phyloP scores from a whole-genome alignment of 176 grass and related monocot species.

The Canna indica region DNA sequence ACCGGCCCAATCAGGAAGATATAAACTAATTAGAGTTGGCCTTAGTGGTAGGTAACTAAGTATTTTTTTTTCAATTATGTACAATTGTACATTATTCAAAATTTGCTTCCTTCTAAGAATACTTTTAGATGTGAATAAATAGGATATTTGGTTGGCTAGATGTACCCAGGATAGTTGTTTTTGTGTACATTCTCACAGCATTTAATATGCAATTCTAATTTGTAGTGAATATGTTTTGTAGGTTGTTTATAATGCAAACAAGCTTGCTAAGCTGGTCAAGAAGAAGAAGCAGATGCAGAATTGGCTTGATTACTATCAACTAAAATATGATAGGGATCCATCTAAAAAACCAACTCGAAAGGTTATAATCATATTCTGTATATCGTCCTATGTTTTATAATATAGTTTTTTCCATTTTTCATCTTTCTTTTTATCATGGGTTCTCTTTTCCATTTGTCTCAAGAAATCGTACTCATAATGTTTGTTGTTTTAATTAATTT shows the following conservation, averaged over 20 bases:
- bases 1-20: too few species aligned
- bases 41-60: too few species aligned
- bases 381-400: background rate
- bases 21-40: too few species aligned
- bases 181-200: background rate
- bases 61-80: too few species aligned
- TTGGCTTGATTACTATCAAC: conserved; percentile 9
- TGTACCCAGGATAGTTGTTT: background rate
- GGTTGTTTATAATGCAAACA: conserved; percentile 17
- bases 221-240: conserved; percentile 2
- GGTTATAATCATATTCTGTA: background rate
- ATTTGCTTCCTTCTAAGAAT: too few species aligned
- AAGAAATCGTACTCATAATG: background rate
- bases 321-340: conserved; percentile 2
- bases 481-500: background rate
- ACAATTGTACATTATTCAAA: too few species aligned
- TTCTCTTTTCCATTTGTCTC: background rate
- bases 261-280: conserved; percentile 3
- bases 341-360: conserved; percentile 10
- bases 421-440: background rate
- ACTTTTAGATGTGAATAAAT: too few species aligned
- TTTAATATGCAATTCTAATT: background rate
- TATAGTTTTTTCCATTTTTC: background rate
- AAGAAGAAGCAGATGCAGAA: conserved; percentile 13
- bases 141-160: too few species aligned